These are phyloP conservation scores for Hamamelis virginiana DNA, from an alignment of 164 flowering plant species.

Conservation along the genomic window DNA sequence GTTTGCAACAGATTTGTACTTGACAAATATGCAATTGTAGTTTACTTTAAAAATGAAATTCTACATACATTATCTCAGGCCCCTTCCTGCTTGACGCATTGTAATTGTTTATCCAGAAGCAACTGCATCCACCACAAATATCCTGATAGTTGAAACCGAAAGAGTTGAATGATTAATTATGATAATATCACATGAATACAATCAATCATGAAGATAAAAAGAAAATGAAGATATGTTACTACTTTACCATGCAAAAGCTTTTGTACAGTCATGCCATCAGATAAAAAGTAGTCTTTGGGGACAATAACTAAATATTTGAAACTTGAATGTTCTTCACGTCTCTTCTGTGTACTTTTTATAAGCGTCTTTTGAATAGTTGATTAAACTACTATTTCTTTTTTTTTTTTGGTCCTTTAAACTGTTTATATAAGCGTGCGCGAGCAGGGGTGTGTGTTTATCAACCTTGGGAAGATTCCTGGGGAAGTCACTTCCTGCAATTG, in stretches of 20 bases:
- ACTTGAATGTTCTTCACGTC: no score
- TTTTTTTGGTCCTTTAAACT: no score
- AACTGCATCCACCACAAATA: conserved; percentile 70
- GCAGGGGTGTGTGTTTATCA: no score
- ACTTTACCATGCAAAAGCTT: neutral
- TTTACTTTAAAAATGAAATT: conserved; percentile 3
- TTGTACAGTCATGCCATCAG: no score
- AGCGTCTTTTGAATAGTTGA: no score
- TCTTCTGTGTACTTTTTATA: no score
- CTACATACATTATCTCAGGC: conserved; percentile 70
- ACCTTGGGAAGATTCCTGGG: no score
- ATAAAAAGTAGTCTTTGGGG: no score
- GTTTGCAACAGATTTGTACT: neutral
- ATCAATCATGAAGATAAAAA: neutral
- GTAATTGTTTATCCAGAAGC: conserved; percentile 71
- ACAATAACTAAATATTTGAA: no score
- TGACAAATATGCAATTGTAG: neutral
- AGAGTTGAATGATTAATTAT: conserved; percentile 9
- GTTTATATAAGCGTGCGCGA: no score
- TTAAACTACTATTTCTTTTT: no score
- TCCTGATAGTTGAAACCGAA: conserved; percentile 44
- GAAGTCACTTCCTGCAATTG: no score
- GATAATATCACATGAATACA: neutral
- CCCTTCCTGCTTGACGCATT: conserved; percentile 38
- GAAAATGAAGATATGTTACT: neutral